phyloP scores from a whole-genome alignment of 495 filamentous ascomycete genomes.

The Penicillium desertorum region DNA sequence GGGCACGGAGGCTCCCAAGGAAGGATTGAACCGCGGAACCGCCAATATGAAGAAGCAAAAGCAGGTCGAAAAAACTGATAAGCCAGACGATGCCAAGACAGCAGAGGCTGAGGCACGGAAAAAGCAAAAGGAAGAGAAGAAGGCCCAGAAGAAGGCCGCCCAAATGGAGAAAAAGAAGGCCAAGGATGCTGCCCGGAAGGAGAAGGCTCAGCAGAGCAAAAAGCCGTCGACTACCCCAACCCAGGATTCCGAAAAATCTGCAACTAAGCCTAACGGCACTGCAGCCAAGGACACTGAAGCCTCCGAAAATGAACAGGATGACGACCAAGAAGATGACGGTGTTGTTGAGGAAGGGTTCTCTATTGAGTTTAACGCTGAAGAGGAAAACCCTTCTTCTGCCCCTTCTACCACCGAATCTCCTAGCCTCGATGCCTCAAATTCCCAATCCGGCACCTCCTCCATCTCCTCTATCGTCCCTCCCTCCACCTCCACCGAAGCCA shows the following conservation, averaged over 20 bases:
- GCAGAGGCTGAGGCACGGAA: constrained; percentile 43
- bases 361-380: constrained; percentile 40
- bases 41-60: constrained; percentile 35
- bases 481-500: constrained; percentile 39
- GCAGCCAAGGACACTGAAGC: constrained; percentile 27
- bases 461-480: constrained; percentile 67
- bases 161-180: constrained; percentile 52
- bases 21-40: constrained; percentile 41
- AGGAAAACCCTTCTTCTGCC: constrained; percentile 46
- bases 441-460: constrained; percentile 66
- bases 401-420: constrained; percentile 62
- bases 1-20: constrained; percentile 43
- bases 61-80: constrained; percentile 26
- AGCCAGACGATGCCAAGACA: constrained; percentile 32
- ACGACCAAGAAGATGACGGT: constrained; percentile 38
- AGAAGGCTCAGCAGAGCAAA: constrained; percentile 42
- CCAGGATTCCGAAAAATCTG: constrained; percentile 23
- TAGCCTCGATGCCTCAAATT: constrained; percentile 58
- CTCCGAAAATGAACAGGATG: constrained; percentile 26
- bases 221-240: constrained; percentile 25
- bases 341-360: constrained; percentile 48
- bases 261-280: constrained; percentile 31
- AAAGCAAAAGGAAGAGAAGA: constrained; percentile 48
- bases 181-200: constrained; percentile 46
- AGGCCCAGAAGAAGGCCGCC: constrained; percentile 50